These are phyloP conservation scores for Tinospora cordifolia DNA, from an alignment of 164 flowering plant species.

Conservation along the genomic window DNA sequence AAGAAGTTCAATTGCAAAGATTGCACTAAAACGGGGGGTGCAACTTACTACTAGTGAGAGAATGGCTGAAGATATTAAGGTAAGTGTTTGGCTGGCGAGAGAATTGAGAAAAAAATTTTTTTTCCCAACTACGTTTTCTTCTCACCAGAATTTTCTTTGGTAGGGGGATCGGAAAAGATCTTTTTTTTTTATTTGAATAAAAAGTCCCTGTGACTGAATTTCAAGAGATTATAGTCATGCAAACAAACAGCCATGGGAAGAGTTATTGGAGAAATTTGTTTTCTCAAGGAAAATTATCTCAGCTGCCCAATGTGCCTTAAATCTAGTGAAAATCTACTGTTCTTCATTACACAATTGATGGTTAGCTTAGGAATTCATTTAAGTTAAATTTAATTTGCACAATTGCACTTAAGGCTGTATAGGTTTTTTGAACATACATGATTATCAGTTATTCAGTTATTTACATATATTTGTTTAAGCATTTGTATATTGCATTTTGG, in stretches of 20 bases:
- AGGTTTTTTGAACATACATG: not conserved
- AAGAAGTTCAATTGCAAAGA: constrained; percentile 69
- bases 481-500: not conserved
- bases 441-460: not conserved
- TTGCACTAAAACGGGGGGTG: constrained; percentile 92
- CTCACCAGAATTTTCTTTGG: too few relatives aligned
- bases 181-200: too few relatives aligned
- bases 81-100: constrained; percentile 11
- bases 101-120: too few relatives aligned
- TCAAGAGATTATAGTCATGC: too few relatives aligned
- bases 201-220: too few relatives aligned
- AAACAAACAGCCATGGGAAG: too few relatives aligned
- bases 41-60: constrained; percentile 84
- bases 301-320: not conserved
- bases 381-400: too few relatives aligned
- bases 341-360: not conserved
- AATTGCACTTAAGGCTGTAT: too few relatives aligned
- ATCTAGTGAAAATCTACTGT: not conserved
- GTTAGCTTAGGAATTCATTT: not conserved
- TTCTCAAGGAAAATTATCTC: too few relatives aligned
- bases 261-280: too few relatives aligned
- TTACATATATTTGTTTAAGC: not conserved
- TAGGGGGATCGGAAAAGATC: too few relatives aligned
- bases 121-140: too few relatives aligned
- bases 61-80: constrained; percentile 96